A percentile compares a stretch with the other conserved stretches of the same genome.
Conservation (phyloP, 306 rosid species). For the Luffa aegyptiaca region DNA sequence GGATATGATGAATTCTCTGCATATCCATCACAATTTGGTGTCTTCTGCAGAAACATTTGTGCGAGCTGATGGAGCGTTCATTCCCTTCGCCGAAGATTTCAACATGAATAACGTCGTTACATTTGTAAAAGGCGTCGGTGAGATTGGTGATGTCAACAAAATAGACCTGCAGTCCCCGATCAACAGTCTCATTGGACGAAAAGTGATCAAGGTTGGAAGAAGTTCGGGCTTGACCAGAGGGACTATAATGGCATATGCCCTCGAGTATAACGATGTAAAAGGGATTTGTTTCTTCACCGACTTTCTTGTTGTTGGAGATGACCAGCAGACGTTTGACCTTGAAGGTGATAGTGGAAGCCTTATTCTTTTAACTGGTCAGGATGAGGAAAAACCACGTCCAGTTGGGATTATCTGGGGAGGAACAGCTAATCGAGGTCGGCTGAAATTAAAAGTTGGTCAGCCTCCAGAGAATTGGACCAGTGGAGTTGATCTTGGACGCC, state of each 20-base stretch:
- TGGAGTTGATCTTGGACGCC: constrained; percentile 98
- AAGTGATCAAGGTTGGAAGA: constrained; percentile 92
- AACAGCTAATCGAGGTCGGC: constrained; percentile 91
- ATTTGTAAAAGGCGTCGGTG: constrained; percentile 73
- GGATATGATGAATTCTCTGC: not conserved
- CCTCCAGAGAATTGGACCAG: constrained; percentile 99
- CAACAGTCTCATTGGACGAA: constrained; percentile 82
- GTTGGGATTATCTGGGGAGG: constrained; percentile 99
- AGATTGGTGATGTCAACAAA: constrained; percentile 73
- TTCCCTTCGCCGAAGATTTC: constrained; percentile 84
- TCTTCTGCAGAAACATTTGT: constrained; percentile 89
- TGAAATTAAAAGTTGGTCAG: constrained; percentile 81
- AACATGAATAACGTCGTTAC: constrained; percentile 57
- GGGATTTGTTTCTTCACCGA: constrained; percentile 98
- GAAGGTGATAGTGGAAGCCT: constrained; percentile 99
- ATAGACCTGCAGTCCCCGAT: constrained; percentile 95
- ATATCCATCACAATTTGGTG: constrained; percentile 18
- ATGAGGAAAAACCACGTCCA: constrained; percentile 71
- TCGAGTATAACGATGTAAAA: constrained; percentile 92
- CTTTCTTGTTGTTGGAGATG: constrained; percentile 98
- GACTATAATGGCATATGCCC: constrained; percentile 89
- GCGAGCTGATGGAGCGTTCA: constrained; percentile 97
- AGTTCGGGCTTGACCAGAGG: constrained; percentile 96
- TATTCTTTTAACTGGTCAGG: constrained; percentile 70
- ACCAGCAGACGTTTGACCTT: constrained; percentile 94